These are phyloP conservation scores for Strobilomyces confusus DNA, from an alignment of 768 basidiomycete species.

Conservation along the genomic window DNA sequence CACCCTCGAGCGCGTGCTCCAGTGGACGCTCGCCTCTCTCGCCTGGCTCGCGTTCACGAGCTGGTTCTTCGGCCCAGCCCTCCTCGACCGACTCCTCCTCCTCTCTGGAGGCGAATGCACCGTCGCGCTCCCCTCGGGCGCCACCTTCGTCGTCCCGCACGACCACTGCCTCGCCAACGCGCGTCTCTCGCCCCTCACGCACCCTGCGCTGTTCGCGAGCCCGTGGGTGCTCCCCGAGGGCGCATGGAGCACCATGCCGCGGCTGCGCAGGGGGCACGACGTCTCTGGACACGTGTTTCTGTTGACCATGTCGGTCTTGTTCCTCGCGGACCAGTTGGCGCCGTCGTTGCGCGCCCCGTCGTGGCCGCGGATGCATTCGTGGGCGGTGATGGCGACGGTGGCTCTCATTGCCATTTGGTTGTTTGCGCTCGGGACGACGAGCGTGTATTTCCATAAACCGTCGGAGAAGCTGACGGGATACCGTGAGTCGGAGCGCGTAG, in stretches of 20 bases:
- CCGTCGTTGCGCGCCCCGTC: slow-evolving; percentile 42
- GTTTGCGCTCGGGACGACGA: slow-evolving; percentile 74
- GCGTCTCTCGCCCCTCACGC: slow-evolving; percentile 52
- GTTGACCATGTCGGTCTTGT: slow-evolving; percentile 71
- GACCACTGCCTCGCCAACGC: slow-evolving; percentile 53
- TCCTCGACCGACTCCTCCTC: slow-evolving; percentile 62
- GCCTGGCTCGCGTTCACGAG: slow-evolving; percentile 73
- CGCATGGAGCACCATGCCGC: slow-evolving; percentile 50
- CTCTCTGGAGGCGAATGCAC: slow-evolving; percentile 76
- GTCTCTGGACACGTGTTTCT: slow-evolving; percentile 93
- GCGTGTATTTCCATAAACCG: slow-evolving; percentile 88
- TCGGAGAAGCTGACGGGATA: slow-evolving; percentile 85
- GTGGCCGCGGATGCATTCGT: slow-evolving; percentile 44
- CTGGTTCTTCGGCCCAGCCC: slow-evolving; percentile 87
- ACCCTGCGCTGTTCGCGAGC: slow-evolving; percentile 59
- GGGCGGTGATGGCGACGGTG: slow-evolving; percentile 44
- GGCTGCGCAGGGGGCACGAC: slow-evolving; percentile 81
- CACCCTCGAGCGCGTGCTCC: slow-evolving; percentile 39
- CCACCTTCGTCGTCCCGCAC: slow-evolving; percentile 47
- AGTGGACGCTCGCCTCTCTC: slow-evolving; percentile 56
- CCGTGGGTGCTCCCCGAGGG: slow-evolving; percentile 33
- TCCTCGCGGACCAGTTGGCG: slow-evolving; percentile 73
- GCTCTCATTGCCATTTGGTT: slow-evolving; percentile 61
- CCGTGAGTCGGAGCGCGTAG: slow-evolving; percentile 44
- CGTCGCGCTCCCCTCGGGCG: slow-evolving; percentile 56